Evolutionary conservation across 2,329 filamentous ascomycete species (phyloP), one percentile per base, ranked within the genome.

Genomic region (Helotiales sp.): DNA sequence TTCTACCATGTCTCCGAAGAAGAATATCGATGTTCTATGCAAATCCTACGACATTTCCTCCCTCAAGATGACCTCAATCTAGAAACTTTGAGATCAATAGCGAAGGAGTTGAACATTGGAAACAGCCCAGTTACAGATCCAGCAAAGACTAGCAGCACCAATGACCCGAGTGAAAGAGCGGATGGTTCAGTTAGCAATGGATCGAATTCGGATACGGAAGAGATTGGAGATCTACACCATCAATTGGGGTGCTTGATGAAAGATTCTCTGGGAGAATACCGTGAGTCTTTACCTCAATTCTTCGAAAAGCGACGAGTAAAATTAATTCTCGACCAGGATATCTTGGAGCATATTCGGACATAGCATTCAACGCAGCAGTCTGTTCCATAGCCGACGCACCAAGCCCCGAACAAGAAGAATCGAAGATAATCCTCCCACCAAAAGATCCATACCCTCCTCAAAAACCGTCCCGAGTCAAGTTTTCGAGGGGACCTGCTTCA

Each of bases 1-100:
- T 71, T 66, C 47, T 71, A 71, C 34, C 70, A 71, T 64, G 70
- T 71, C 28, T 69, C 70, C 8, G 70, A 71, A 64, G 70, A 71
- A 69, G 70, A 71, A 52, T 71, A 71, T 37, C 65, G 66, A 45
- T 70, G 65, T 30, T 65, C 61, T 11, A 71, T 70, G 65, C 61
- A 67, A 52, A 71, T 71, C 6, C 54, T 71, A 6, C 65, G 63
- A 2, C 70, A 71, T 28, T 65, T 71, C 24, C 61, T 71, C 4
- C 70, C 68, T 13, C 54, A 59, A 6, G 63, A 69, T 54, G 70
- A 71, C 11, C 66, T 71, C 20, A 63, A 66, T 20, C 43, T 67
- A 8, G 69, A 69, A 30, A 66, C 62, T 1, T 40, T 71, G 47
- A 69, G 61, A 45, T 26, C 43, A 4, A 67, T 71, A 28, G 69